These are phyloP conservation scores for Helianthus tuberosus DNA, from an alignment of 129 eudicot species.

Conservation along the genomic window DNA sequence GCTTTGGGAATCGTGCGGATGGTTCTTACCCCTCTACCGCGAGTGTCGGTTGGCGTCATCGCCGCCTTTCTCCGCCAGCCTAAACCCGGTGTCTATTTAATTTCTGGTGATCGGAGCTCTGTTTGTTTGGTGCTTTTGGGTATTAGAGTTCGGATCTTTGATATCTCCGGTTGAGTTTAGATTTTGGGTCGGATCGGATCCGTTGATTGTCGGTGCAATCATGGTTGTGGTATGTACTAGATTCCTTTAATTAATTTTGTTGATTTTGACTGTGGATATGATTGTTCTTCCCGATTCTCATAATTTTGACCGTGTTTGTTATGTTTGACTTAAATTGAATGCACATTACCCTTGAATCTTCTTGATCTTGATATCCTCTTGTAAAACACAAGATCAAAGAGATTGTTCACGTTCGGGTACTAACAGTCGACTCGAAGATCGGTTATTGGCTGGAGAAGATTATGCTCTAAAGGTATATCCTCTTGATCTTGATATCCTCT, in stretches of 20 bases:
- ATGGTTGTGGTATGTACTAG: conserved; percentile 26
- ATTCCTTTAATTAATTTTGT: neutral
- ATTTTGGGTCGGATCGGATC: neutral
- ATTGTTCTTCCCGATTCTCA: neutral
- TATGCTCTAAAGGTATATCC: conserved; percentile 59
- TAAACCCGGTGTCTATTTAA: no score
- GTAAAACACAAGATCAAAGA: conserved; percentile 37
- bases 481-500: neutral
- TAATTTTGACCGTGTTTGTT: neutral
- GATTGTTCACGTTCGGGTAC: conserved; percentile 22
- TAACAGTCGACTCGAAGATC: neutral
- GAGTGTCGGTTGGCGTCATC: neutral
- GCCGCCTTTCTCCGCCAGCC: neutral
- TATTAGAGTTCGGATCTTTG: neutral
- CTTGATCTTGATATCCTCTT: conserved; percentile 9
- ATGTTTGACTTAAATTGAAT: neutral
- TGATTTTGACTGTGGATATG: neutral
- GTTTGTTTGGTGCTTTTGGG: neutral
- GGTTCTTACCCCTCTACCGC: no score
- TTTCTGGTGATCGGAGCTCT: no score
- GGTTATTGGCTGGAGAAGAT: conserved; percentile 6
- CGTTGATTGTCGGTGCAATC: no score
- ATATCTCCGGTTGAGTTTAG: neutral
- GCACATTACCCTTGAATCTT: neutral
- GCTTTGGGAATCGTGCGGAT: no score